phyloP scores from a whole-genome alignment of 257 asterid genomes.

The Eustoma russellianum region DNA sequence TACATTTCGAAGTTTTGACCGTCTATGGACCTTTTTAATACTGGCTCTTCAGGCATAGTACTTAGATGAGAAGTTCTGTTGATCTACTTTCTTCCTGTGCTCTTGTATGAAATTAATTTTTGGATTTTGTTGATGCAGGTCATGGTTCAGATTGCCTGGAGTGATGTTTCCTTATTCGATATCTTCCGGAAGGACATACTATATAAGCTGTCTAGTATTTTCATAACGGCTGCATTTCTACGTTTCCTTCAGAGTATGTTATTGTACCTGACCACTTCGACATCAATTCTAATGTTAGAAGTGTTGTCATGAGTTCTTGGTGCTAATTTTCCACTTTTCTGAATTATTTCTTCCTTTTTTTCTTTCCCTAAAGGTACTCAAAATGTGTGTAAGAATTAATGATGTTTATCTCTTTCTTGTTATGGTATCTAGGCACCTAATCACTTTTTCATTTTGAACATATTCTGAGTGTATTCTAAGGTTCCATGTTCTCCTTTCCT shows the following conservation, averaged over 20 bases:
- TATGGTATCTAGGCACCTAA: too few relatives aligned
- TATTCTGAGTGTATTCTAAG: too few relatives aligned
- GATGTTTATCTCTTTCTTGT: not conserved
- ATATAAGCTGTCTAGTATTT: slow-evolving; percentile 64
- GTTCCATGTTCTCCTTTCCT: too few relatives aligned
- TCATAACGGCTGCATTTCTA: slow-evolving; percentile 83
- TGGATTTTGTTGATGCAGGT: slow-evolving; percentile 43
- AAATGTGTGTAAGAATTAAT: not conserved
- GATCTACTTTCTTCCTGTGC: slow-evolving; percentile 5
- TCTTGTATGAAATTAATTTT: slow-evolving; percentile 14
- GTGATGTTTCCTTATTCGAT: slow-evolving; percentile 44
- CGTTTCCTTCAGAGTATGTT: slow-evolving; percentile 83
- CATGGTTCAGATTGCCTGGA: slow-evolving; percentile 76
- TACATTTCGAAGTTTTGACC: slow-evolving; percentile 86
- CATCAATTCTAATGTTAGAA: not conserved
- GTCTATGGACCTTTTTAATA: slow-evolving; percentile 85
- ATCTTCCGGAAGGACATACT: slow-evolving; percentile 50
- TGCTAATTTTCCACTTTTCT: not conserved
- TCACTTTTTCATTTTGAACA: too few relatives aligned
- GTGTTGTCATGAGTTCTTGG: not conserved
- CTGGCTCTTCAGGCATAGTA: slow-evolving; percentile 69
- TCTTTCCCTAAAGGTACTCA: too few relatives aligned
- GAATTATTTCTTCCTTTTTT: not conserved
- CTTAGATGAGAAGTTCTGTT: slow-evolving; percentile 11
- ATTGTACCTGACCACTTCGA: slow-evolving; percentile 2